These are phyloP conservation scores for Diaporthe humulicola DNA, from an alignment of 2,329 filamentous ascomycete species.

Conservation along the genomic window DNA sequence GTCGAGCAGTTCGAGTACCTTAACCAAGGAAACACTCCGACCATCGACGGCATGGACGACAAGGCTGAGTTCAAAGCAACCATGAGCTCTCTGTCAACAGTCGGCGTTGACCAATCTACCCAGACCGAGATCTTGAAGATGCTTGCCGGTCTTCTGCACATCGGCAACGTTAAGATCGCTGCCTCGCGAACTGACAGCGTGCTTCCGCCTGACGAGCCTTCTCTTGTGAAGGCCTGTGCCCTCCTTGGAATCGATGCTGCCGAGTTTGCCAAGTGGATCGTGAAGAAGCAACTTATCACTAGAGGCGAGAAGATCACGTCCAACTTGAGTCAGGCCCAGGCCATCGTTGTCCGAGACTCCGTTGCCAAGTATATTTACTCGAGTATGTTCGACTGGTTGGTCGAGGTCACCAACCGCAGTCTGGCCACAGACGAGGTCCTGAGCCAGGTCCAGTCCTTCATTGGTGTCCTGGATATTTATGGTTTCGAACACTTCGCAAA, in stretches of 20 bases:
- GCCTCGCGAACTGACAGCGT: conserved; percentile 90
- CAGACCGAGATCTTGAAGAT: conserved; percentile 91
- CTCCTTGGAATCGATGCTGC: conserved; percentile 89
- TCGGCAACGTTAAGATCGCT: conserved; percentile 97
- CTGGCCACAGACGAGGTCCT: conserved; percentile 91
- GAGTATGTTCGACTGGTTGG: conserved; percentile 97
- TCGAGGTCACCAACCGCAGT: conserved; percentile 95
- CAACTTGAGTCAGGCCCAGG: conserved; percentile 93
- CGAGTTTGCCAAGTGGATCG: conserved; percentile 97
- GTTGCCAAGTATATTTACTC: conserved; percentile 99
- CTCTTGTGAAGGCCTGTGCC: conserved; percentile 82
- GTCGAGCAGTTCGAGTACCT: conserved; percentile 96
- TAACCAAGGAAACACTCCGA: conserved; percentile 92
- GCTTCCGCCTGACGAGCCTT: conserved; percentile 83
- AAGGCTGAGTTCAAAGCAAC: conserved; percentile 94
- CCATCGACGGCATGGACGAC: conserved; percentile 95
- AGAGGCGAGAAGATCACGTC: conserved; percentile 98
- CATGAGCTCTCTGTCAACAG: conserved; percentile 85
- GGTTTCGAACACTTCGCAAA: conserved; percentile 99
- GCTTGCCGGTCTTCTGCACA: conserved; percentile 89
- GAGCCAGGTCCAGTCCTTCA: conserved; percentile 87
- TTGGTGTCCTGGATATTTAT: conserved; percentile 99
- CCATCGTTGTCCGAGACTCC: conserved; percentile 93
- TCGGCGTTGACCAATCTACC: conserved; percentile 81
- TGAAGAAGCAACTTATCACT: conserved; percentile 98